Evolutionary conservation across 2,329 filamentous ascomycete genomes (phyloP).

Genomic region (Chrysosporium keratinophilum): DNA sequence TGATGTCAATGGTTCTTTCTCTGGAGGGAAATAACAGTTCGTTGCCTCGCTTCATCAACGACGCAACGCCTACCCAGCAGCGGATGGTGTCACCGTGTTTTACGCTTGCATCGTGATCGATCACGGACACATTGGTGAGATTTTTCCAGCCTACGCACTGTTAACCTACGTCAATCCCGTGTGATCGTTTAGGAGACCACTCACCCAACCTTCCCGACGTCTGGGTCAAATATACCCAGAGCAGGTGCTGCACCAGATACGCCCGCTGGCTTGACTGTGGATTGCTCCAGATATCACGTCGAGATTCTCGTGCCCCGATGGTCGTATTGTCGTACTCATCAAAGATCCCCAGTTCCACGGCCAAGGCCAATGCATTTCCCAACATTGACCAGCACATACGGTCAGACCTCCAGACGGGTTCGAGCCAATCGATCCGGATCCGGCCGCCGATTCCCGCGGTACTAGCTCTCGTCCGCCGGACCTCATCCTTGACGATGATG

Average conservation of each 20-base stretch:
- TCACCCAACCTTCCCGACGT: slow-evolving; percentile 44
- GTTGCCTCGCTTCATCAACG: slow-evolving; percentile 75
- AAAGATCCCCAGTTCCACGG: slow-evolving; percentile 45
- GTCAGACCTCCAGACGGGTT: slow-evolving; percentile 45
- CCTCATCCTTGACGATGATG: slow-evolving; percentile 44
- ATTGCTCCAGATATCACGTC: slow-evolving; percentile 22
- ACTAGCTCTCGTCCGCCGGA: slow-evolving; percentile 25
- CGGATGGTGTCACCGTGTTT: slow-evolving; percentile 30
- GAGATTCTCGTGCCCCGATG: slow-evolving; percentile 17
- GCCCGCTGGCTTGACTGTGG: slow-evolving; percentile 25
- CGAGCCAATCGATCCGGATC: slow-evolving; percentile 46
- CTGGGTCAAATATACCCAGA: slow-evolving; percentile 44
- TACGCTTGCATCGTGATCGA: slow-evolving; percentile 15
- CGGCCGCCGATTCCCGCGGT: slow-evolving; percentile 28
- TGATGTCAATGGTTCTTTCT: slow-evolving; percentile 69
- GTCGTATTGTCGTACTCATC: slow-evolving; percentile 39
- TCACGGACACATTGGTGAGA: slow-evolving; percentile 17
- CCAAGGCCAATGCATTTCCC: slow-evolving; percentile 44
- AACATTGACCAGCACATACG: slow-evolving; percentile 53
- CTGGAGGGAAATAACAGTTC: slow-evolving; percentile 70
- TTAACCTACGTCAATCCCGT: slow-evolving; percentile 33
- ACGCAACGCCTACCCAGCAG: slow-evolving; percentile 73
- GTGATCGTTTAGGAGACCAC: slow-evolving; percentile 35
- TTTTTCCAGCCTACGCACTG: slow-evolving; percentile 19
- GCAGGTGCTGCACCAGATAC: slow-evolving; percentile 30